A percentile compares a stretch with the other conserved stretches of the same genome.
These are phyloP conservation scores for Murraya koenigii DNA, from an alignment of 345 rosid species.

Conservation along the genomic window DNA sequence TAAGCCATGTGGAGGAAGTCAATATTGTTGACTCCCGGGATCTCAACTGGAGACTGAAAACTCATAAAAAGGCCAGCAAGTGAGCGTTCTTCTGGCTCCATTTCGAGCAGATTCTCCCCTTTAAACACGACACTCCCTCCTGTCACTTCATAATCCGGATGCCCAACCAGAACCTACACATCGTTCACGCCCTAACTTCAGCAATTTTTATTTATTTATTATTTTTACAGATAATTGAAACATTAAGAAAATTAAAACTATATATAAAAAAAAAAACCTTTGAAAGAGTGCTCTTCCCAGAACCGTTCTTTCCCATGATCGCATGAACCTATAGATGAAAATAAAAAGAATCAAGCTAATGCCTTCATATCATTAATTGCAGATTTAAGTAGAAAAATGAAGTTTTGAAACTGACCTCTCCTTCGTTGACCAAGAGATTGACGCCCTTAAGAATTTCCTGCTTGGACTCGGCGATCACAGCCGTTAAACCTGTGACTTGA, in stretches of 20 bases:
- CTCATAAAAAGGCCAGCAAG: slow-evolving; percentile 97
- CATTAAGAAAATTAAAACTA: too few relatives aligned
- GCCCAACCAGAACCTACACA: slow-evolving; percentile 88
- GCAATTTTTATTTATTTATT: neutral
- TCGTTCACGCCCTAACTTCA: neutral
- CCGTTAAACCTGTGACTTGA: slow-evolving; percentile 74
- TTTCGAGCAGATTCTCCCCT: slow-evolving; percentile 77
- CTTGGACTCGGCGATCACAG: slow-evolving; percentile 69
- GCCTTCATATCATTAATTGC: neutral
- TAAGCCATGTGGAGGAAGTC: slow-evolving; percentile 95
- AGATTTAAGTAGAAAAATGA: neutral
- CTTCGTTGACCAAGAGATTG: slow-evolving; percentile 64
- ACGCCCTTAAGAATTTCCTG: slow-evolving; percentile 91
- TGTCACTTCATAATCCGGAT: slow-evolving; percentile 92
- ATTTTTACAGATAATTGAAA: too few relatives aligned
- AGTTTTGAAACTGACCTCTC: slow-evolving; percentile 60
- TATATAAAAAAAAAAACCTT: slow-evolving; percentile 55
- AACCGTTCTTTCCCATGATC: slow-evolving; percentile 96
- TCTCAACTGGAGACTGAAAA: slow-evolving; percentile 88
- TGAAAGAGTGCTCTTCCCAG: slow-evolving; percentile 94
- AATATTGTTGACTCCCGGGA: slow-evolving; percentile 88
- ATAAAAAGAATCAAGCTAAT: neutral
- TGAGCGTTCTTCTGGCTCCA: slow-evolving; percentile 95
- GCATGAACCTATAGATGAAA: slow-evolving; percentile 64
- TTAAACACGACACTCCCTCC: slow-evolving; percentile 82